phyloP scores from a whole-genome alignment of 2,329 filamentous ascomycete species.

The Orbilia oligospora region DNA sequence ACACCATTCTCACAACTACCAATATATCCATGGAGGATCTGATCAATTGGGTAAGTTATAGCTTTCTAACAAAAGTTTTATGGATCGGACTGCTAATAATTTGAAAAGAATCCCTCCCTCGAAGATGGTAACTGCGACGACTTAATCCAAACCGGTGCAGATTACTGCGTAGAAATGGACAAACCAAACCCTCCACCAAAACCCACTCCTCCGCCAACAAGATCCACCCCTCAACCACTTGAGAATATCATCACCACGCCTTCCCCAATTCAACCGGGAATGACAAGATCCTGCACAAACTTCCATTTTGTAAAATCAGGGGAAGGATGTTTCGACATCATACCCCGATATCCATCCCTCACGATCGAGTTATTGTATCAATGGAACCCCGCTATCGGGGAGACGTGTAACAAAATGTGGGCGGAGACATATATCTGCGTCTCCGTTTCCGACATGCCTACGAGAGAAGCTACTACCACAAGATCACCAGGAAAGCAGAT shows the following conservation, averaged over 20 bases:
- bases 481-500: neutral
- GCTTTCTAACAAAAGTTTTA: neutral
- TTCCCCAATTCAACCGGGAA: constrained; percentile 2
- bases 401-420: constrained; percentile 21
- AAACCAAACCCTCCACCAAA: neutral
- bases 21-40: constrained; percentile 32
- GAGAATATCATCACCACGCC: neutral
- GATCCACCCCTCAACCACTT: neutral
- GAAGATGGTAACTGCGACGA: constrained; percentile 35
- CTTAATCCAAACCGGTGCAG: constrained; percentile 11
- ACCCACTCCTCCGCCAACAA: neutral
- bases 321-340: constrained; percentile 34
- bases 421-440: constrained; percentile 42
- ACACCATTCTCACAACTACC: neutral
- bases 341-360: constrained; percentile 22
- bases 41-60: constrained; percentile 11
- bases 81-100: neutral
- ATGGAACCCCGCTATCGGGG: constrained; percentile 50
- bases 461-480: neutral
- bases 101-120: constrained; percentile 30
- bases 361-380: constrained; percentile 21
- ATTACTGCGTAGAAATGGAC: constrained; percentile 31
- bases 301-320: constrained; percentile 27
- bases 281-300: constrained; percentile 37
- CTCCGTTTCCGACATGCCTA: constrained; percentile 3